Conservation (phyloP, 306 rosid genomes). For the Prunus mume region DNA sequence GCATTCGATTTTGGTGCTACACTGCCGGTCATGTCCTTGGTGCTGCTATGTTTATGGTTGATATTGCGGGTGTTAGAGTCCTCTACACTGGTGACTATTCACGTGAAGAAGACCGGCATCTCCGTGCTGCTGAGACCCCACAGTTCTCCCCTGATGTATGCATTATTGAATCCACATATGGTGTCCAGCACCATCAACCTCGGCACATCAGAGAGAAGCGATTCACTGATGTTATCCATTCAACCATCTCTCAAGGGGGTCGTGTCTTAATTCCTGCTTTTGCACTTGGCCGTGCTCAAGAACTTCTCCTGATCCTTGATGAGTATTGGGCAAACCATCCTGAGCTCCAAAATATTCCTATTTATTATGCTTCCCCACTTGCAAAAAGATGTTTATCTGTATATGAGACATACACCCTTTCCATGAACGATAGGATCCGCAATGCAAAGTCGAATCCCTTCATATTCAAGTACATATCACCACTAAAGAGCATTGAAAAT, state of each 20-base stretch:
- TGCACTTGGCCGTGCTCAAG: constrained; percentile 98
- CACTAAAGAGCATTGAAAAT: constrained; percentile 76
- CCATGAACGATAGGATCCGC: constrained; percentile 91
- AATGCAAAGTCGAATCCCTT: constrained; percentile 96
- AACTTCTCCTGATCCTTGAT: constrained; percentile 88
- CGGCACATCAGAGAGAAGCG: constrained; percentile 80
- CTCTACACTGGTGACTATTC: constrained; percentile 98
- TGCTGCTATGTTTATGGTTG: constrained; percentile 99
- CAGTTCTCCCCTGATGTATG: constrained; percentile 93
- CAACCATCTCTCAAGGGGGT: constrained; percentile 89
- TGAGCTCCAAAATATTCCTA: constrained; percentile 84
- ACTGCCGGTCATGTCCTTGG: constrained; percentile 98
- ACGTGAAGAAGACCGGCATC: constrained; percentile 96
- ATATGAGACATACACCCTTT: constrained; percentile 89
- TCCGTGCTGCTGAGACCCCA: constrained; percentile 94
- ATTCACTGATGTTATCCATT: constrained; percentile 84
- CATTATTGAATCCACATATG: constrained; percentile 91
- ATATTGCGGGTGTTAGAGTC: constrained; percentile 88
- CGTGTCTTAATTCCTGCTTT: constrained; percentile 86
- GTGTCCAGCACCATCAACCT: constrained; percentile 97
- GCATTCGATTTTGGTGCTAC: constrained; percentile 96
- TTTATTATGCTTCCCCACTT: constrained; percentile 95
- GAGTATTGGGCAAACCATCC: constrained; percentile 96
- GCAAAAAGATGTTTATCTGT: constrained; percentile 89
- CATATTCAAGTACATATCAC: constrained; percentile 71